Conservation (phyloP, 2,329 filamentous ascomycete genomes). For the Paecilomyces niveus region DNA sequence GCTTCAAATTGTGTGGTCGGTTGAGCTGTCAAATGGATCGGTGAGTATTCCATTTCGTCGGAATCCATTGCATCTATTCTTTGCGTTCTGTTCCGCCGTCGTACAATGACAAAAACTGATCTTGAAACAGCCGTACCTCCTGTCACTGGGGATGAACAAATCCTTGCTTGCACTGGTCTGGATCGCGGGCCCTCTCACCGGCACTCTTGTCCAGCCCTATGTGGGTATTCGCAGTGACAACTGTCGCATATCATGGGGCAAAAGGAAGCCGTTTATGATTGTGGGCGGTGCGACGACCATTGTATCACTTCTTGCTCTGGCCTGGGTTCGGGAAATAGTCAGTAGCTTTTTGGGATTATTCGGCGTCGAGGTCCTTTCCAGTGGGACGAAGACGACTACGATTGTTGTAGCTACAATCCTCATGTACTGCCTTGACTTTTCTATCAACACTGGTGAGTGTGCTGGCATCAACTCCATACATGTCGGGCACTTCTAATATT, state of each 20-base stretch:
- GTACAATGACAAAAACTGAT: background rate
- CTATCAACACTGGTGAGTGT: slow-evolving; percentile 76
- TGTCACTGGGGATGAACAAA: slow-evolving; percentile 76
- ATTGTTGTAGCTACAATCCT: slow-evolving; percentile 76
- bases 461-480: background rate
- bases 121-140: slow-evolving; percentile 55
- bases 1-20: slow-evolving; percentile 90
- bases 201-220: slow-evolving; percentile 73
- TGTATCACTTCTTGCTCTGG: slow-evolving; percentile 59
- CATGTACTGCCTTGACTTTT: slow-evolving; percentile 87
- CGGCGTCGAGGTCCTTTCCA: slow-evolving; percentile 59
- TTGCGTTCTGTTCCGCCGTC: background rate
- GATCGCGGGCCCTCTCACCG: slow-evolving; percentile 75
- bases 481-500: slow-evolving; percentile 6
- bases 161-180: slow-evolving; percentile 76
- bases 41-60: slow-evolving; percentile 31
- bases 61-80: background rate
- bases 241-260: slow-evolving; percentile 67
- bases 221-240: slow-evolving; percentile 76
- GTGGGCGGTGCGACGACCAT: slow-evolving; percentile 62
- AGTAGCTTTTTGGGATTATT: slow-evolving; percentile 61
- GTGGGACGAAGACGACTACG: slow-evolving; percentile 56
- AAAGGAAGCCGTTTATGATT: slow-evolving; percentile 75
- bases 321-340: slow-evolving; percentile 69
- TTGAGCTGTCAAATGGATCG: slow-evolving; percentile 89